phyloP scores from a whole-genome alignment of 306 rosid species.

The Prunus mongolica region DNA sequence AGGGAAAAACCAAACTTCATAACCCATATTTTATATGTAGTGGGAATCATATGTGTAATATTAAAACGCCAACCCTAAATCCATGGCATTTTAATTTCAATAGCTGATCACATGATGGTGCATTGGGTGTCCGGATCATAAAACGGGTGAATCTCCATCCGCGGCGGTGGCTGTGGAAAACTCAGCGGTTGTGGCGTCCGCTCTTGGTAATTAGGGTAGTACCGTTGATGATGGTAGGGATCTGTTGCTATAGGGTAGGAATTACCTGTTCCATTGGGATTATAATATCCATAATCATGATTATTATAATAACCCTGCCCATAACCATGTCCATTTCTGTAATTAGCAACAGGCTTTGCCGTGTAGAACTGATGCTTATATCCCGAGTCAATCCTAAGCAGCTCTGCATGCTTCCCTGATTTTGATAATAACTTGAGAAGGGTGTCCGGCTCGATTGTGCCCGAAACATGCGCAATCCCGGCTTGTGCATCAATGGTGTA shows the following conservation, averaged over 20 bases:
- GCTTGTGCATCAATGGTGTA: conserved; percentile 16
- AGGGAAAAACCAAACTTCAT: background rate
- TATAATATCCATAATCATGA: background rate
- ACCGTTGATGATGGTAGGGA: background rate
- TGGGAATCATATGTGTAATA: background rate
- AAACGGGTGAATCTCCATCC: background rate
- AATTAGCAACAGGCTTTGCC: background rate
- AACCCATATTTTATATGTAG: background rate
- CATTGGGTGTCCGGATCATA: background rate
- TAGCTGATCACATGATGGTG: background rate
- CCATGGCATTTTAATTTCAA: background rate
- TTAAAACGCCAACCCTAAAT: background rate
- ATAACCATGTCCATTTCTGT: background rate
- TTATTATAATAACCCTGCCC: conserved; percentile 1
- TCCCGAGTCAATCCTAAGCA: conserved; percentile 13
- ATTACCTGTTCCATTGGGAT: background rate
- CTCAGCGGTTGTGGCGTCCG: background rate
- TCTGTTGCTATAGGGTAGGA: background rate
- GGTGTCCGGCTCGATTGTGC: background rate
- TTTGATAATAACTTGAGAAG: conserved; percentile 12
- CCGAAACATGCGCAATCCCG: conserved; percentile 7
- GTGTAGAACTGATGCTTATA: background rate
- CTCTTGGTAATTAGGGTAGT: background rate
- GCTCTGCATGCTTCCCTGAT: conserved; percentile 24
- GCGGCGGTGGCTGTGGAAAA: conserved; percentile 17